Percentiles rank a stretch among this genome's conserved stretches.
These are phyloP conservation scores for Radiomyces spectabilis DNA, from an alignment of 192 early-diverging fungal genomes.

Conservation along the genomic window DNA sequence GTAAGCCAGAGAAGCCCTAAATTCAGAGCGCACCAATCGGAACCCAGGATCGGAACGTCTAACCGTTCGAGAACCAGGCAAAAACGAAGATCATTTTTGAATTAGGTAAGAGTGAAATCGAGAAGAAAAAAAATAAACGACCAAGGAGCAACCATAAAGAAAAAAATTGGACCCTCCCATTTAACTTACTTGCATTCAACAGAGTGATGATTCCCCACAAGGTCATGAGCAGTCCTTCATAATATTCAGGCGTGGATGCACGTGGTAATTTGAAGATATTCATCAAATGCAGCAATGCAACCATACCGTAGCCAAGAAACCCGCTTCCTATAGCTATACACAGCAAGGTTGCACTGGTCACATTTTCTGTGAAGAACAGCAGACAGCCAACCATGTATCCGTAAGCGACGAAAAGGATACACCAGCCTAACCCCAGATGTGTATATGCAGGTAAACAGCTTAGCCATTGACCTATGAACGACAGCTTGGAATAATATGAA, in stretches of 20 bases:
- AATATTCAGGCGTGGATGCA: constrained; percentile 30
- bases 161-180: background rate
- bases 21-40: constrained; percentile 32
- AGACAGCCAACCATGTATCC: constrained; percentile 3
- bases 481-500: too few relatives aligned
- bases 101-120: background rate
- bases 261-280: constrained; percentile 28
- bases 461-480: too few relatives aligned
- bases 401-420: constrained; percentile 1
- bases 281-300: constrained; percentile 32
- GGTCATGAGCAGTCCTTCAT: constrained; percentile 31
- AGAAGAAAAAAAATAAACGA: background rate
- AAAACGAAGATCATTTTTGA: too few relatives aligned
- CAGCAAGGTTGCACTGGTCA: constrained; percentile 1
- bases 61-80: background rate
- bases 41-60: background rate
- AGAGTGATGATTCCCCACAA: constrained; percentile 38
- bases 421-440: too few relatives aligned
- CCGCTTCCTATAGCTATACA: constrained; percentile 35
- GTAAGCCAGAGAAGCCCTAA: constrained; percentile 36
- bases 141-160: background rate
- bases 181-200: constrained; percentile 3
- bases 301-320: constrained; percentile 33
- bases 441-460: too few relatives aligned
- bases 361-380: constrained; percentile 10